Conservation (phyloP, 73 alveolate genomes). For the Stentor roeselii region DNA sequence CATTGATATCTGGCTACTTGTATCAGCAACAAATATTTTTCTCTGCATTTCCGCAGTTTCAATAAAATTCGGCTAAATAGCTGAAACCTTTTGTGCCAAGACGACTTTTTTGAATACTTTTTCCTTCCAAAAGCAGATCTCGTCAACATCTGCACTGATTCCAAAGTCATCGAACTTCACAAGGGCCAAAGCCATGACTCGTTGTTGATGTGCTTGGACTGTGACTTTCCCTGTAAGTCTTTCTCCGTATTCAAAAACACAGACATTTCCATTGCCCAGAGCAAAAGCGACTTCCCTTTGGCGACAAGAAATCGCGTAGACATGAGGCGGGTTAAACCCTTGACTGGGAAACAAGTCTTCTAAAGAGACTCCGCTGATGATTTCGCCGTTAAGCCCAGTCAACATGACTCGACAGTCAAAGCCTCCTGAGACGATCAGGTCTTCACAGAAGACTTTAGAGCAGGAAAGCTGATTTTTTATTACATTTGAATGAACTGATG, state of each 20-base stretch:
- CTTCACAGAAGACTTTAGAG: neutral
- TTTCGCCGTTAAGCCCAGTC: neutral
- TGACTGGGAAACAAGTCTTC: neutral
- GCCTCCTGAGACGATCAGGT: neutral
- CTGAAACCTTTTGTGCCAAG: neutral
- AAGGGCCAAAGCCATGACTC: neutral
- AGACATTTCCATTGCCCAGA: neutral
- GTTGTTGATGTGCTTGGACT: neutral
- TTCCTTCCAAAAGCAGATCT: neutral
- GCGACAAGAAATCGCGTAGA: neutral
- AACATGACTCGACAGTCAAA: neutral
- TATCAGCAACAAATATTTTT: neutral
- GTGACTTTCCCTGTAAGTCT: neutral
- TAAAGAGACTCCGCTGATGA: neutral
- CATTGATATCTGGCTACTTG: no score
- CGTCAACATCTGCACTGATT: neutral
- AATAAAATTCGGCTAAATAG: neutral
- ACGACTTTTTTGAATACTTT: neutral
- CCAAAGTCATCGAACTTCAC: neutral
- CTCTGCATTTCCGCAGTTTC: neutral
- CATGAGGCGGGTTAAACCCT: constrained; percentile 14
- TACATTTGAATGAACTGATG: neutral
- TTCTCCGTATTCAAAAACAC: neutral
- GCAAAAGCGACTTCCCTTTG: neutral
- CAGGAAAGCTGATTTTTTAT: neutral